phyloP scores from a whole-genome alignment of 768 basidiomycete species.

The Cantharellus cinnabarinus region DNA sequence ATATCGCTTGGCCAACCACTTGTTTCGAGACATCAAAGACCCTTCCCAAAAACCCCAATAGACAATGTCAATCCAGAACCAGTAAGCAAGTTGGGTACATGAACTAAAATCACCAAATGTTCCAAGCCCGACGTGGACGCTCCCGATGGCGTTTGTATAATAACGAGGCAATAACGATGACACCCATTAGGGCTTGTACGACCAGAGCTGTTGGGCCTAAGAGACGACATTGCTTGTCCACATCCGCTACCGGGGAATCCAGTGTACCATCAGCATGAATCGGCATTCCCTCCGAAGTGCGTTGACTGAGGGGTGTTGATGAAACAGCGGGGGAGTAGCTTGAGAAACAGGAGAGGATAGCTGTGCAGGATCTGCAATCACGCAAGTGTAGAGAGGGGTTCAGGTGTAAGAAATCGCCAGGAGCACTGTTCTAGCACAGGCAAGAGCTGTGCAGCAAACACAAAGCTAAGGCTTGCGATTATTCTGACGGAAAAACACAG shows the following conservation, averaged over 20 bases:
- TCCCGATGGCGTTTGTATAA: constrained; percentile 81
- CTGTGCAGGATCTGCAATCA: no score
- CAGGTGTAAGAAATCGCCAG: no score
- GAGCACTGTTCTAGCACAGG: no score
- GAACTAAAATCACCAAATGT: constrained; percentile 49
- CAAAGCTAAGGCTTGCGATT: no score
- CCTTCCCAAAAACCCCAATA: constrained; percentile 23
- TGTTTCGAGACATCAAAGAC: constrained; percentile 89
- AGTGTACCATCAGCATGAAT: background rate
- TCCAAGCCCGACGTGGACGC: constrained; percentile 69
- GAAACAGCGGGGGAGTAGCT: no score
- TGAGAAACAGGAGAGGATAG: no score
- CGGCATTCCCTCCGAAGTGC: no score
- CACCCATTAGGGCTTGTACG: constrained; percentile 76
- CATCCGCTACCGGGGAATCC: background rate
- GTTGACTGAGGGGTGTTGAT: no score
- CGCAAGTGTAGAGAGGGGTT: no score
- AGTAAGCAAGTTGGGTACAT: background rate
- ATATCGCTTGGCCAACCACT: constrained; percentile 64
- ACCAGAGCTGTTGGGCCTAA: constrained; percentile 30
- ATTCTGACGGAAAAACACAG: no score
- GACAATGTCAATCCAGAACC: background rate
- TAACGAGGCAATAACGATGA: constrained; percentile 71
- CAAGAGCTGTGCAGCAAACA: no score
- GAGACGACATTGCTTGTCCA: constrained; percentile 18